These are phyloP conservation scores for Zelonia costaricensis DNA, from an alignment of 208 protist species.

Conservation along the genomic window DNA sequence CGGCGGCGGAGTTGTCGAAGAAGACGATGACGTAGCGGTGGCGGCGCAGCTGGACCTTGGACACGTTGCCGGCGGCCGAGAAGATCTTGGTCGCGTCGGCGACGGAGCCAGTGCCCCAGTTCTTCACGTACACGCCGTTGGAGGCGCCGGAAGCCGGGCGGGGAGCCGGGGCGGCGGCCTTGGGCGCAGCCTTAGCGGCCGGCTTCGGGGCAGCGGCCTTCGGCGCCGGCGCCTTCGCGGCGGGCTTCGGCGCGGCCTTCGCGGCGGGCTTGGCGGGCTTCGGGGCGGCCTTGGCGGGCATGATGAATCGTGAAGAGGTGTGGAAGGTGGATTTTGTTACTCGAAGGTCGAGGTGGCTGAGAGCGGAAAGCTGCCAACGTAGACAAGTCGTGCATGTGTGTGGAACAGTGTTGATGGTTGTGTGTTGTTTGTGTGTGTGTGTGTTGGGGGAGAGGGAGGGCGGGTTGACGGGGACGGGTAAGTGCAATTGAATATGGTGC, in stretches of 20 bases:
- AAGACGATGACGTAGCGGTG: conserved; percentile 82
- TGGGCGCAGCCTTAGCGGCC: conserved; percentile 29
- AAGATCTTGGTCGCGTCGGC: conserved; percentile 61
- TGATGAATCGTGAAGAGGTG: conserved; percentile 21
- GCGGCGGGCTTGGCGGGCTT: conserved; percentile 40
- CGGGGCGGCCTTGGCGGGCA: conserved; percentile 63
- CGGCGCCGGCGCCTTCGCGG: conserved; percentile 38
- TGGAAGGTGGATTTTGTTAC: conserved; percentile 69
- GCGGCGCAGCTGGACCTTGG: conserved; percentile 63
- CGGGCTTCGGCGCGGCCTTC: conserved; percentile 52
- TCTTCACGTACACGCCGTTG: conserved; percentile 89
- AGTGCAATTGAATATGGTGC: no score
- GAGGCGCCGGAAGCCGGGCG: conserved; percentile 37
- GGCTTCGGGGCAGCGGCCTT: conserved; percentile 42
- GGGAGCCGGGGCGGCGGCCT: conserved; percentile 34
- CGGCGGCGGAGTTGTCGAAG: conserved; percentile 78
- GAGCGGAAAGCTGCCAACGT: conserved; percentile 39
- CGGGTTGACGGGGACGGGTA: no score
- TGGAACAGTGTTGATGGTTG: no score
- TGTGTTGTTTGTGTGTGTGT: not conserved
- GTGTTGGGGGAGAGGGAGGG: no score
- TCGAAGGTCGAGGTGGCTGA: conserved; percentile 79
- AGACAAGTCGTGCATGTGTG: no score
- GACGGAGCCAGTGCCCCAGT: conserved; percentile 78
- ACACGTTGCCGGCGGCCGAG: conserved; percentile 59